Percentiles rank a stretch among this genome's conserved stretches.
Evolutionary conservation across 345 rosid genomes (phyloP).

Genomic region (Syzygium aqueum): DNA sequence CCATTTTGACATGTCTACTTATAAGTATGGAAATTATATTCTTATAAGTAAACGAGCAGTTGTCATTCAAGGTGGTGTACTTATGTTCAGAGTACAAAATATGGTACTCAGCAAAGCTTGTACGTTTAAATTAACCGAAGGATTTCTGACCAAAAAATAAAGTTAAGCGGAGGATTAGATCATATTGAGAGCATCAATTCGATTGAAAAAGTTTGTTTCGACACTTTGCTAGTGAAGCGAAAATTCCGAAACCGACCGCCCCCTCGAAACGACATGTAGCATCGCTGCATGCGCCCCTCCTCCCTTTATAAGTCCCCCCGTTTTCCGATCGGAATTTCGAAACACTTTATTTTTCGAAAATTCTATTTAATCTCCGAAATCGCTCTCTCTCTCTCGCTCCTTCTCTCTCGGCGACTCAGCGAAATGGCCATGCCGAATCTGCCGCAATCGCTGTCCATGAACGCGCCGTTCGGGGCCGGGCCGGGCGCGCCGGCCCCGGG

Average conservation of each 20-base stretch:
- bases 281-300: background rate
- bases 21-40: no score
- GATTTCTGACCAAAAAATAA: background rate
- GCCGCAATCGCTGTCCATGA: conserved; percentile 60
- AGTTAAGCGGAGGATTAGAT: background rate
- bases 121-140: background rate
- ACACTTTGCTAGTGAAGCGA: background rate
- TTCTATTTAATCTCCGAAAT: background rate
- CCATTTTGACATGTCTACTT: no score
- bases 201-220: background rate
- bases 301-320: background rate
- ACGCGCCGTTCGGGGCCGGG: conserved; percentile 44
- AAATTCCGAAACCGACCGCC: background rate
- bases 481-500: conserved; percentile 31
- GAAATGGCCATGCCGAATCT: conserved; percentile 47
- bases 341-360: background rate
- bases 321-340: background rate
- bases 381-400: background rate
- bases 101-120: background rate
- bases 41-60: no score
- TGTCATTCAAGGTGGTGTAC: background rate
- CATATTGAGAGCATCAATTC: background rate
- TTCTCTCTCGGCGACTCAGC: background rate
- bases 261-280: background rate
- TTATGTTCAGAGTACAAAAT: background rate